These are phyloP conservation scores for Hanseniaspora pseudoguilliermondii DNA, from an alignment of 805 yeast species.

Conservation along the genomic window DNA sequence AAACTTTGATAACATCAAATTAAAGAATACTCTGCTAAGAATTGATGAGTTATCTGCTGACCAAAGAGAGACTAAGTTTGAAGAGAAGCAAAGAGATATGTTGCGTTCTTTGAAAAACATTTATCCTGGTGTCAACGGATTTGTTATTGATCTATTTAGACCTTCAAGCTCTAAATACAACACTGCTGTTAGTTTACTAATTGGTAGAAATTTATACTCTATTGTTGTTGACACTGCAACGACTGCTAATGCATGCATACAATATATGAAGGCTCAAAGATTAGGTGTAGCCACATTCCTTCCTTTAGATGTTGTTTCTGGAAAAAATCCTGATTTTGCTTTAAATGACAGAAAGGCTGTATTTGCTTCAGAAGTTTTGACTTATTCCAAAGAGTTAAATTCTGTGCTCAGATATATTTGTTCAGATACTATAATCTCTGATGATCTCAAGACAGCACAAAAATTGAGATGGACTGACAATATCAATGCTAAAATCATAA, in stretches of 20 bases:
- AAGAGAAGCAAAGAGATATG: slow-evolving; percentile 58
- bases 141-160: slow-evolving; percentile 64
- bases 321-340: slow-evolving; percentile 44
- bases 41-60: slow-evolving; percentile 64
- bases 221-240: slow-evolving; percentile 64
- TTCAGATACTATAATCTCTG: slow-evolving; percentile 69
- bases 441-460: slow-evolving; percentile 54
- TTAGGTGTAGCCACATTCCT: slow-evolving; percentile 77
- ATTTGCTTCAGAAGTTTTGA: slow-evolving; percentile 53
- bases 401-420: slow-evolving; percentile 70
- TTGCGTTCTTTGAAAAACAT: slow-evolving; percentile 53
- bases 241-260: slow-evolving; percentile 64
- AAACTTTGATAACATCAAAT: slow-evolving; percentile 36
- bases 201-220: slow-evolving; percentile 72
- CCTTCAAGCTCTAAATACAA: slow-evolving; percentile 66
- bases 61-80: slow-evolving; percentile 63
- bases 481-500: slow-evolving; percentile 53
- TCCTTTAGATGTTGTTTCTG: slow-evolving; percentile 65
- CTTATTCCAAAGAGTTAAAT: slow-evolving; percentile 54
- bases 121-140: slow-evolving; percentile 77
- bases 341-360: slow-evolving; percentile 26
- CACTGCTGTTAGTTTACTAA: slow-evolving; percentile 56
- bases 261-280: slow-evolving; percentile 70
- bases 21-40: slow-evolving; percentile 46
- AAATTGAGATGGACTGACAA: slow-evolving; percentile 54